A percentile compares a stretch with the other conserved stretches of the same genome.
phyloP scores from a whole-genome alignment of 1,284 basidiomycete genomes.

The Neolentinus lepideus region DNA sequence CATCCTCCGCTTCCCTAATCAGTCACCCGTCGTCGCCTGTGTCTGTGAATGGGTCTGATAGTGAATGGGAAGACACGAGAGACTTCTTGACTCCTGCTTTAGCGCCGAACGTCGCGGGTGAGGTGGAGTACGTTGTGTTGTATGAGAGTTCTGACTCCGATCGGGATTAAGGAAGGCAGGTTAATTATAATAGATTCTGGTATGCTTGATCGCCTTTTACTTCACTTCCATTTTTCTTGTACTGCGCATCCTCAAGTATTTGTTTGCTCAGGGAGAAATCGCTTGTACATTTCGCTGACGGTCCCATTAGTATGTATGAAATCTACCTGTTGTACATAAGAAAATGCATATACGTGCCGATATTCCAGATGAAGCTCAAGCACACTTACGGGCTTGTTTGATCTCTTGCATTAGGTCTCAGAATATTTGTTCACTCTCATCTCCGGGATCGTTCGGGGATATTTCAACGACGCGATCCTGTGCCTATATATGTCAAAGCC shows the following conservation, averaged over 20 bases:
- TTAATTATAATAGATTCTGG: background rate
- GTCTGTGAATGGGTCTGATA: slow-evolving; percentile 32
- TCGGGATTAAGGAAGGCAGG: slow-evolving; percentile 26
- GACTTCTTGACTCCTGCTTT: slow-evolving; percentile 28
- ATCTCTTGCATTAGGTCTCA: too few species aligned
- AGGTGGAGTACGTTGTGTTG: slow-evolving; percentile 60
- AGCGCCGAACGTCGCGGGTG: slow-evolving; percentile 14
- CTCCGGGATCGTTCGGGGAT: too few species aligned
- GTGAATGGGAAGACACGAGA: slow-evolving; percentile 54
- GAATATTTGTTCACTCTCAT: too few species aligned
- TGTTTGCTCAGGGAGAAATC: background rate
- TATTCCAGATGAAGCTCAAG: too few species aligned
- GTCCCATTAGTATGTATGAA: too few species aligned
- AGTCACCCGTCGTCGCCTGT: slow-evolving; percentile 54
- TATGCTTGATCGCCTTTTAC: background rate
- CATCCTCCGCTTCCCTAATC: slow-evolving; percentile 40
- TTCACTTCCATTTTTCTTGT: too few species aligned
- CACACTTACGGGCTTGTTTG: too few species aligned
- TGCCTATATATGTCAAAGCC: too few species aligned
- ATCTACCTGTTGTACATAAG: too few species aligned
- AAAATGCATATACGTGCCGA: too few species aligned
- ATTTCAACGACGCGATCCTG: too few species aligned
- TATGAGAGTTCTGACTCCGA: slow-evolving; percentile 55
- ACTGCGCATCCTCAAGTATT: too few species aligned
- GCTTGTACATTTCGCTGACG: background rate